Conservation (phyloP, 2,329 filamentous ascomycete species). For the Gnomoniopsis smithogilvyi region DNA sequence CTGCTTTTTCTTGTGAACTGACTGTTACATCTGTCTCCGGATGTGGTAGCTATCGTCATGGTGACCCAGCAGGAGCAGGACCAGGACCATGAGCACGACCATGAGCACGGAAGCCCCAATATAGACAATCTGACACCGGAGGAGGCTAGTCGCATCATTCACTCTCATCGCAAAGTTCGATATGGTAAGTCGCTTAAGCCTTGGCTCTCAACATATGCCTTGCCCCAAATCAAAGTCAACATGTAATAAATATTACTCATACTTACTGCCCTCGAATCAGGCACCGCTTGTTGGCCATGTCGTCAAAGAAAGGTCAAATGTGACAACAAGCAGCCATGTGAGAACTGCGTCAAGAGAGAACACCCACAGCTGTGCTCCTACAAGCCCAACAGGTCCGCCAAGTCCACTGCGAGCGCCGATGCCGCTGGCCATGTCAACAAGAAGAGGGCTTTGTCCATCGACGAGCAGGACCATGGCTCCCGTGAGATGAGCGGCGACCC, state of each 20-base stretch:
- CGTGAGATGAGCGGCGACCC: conserved; percentile 33
- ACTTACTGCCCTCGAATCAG: conserved; percentile 29
- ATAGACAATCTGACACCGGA: conserved; percentile 60
- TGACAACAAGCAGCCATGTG: conserved; percentile 66
- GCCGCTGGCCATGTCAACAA: conserved; percentile 18
- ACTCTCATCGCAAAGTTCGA: conserved; percentile 66
- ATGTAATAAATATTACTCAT: background rate
- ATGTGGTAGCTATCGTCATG: conserved; percentile 31
- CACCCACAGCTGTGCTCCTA: conserved; percentile 64
- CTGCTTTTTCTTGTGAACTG: background rate
- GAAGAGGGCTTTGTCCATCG: conserved; percentile 20
- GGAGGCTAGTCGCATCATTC: conserved; percentile 66
- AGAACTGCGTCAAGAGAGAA: conserved; percentile 65
- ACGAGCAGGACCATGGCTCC: conserved; percentile 37
- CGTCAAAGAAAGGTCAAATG: conserved; percentile 67
- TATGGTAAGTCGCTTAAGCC: conserved; percentile 50
- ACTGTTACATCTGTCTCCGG: background rate
- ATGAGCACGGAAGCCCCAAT: conserved; percentile 36
- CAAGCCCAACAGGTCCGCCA: conserved; percentile 55
- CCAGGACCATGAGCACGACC: conserved; percentile 19
- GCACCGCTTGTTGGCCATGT: conserved; percentile 65
- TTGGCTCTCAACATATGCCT: background rate
- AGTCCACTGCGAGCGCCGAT: conserved; percentile 22
- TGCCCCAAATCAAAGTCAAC: too few relatives aligned
- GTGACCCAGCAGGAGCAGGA: conserved; percentile 33